phyloP scores from a whole-genome alignment of 2,329 filamentous ascomycete genomes.

The Cladosporium sp. region DNA sequence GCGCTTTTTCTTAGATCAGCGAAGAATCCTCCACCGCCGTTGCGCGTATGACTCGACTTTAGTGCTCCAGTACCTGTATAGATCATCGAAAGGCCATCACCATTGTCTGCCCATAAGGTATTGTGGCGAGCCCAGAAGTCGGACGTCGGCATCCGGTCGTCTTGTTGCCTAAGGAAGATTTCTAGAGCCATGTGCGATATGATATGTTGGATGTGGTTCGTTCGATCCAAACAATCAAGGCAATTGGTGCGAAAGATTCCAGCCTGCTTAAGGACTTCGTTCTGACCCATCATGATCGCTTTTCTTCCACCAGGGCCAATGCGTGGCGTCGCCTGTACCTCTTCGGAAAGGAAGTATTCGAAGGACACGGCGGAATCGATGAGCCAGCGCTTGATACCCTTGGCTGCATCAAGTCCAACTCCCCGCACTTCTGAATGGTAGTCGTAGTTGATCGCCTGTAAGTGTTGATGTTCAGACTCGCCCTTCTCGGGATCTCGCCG shows the following conservation, averaged over 20 bases:
- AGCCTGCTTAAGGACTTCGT: constrained; percentile 74
- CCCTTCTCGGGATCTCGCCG: constrained; percentile 37
- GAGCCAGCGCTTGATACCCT: constrained; percentile 73
- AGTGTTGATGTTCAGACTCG: constrained; percentile 64
- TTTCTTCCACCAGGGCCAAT: constrained; percentile 36
- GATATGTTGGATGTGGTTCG: constrained; percentile 92
- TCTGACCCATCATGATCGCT: constrained; percentile 27
- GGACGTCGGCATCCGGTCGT: constrained; percentile 58
- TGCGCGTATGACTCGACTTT: constrained; percentile 90
- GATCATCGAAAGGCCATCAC: constrained; percentile 87
- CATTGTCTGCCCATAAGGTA: constrained; percentile 94
- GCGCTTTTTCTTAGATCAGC: constrained; percentile 96
- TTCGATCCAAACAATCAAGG: constrained; percentile 90
- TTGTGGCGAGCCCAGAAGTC: constrained; percentile 94
- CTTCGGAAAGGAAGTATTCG: constrained; percentile 84
- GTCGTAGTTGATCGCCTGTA: constrained; percentile 85
- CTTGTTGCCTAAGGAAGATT: constrained; percentile 70
- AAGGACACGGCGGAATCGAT: constrained; percentile 78
- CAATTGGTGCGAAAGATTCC: constrained; percentile 97
- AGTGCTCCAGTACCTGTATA: constrained; percentile 95
- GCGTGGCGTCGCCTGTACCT: constrained; percentile 53
- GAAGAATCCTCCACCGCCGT: constrained; percentile 87
- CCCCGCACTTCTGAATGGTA: constrained; percentile 93
- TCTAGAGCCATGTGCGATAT: constrained; percentile 92
- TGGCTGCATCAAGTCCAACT: constrained; percentile 87